Evolutionary conservation across 2,329 filamentous ascomycete genomes (phyloP).

Genomic region (Colletotrichum eleusines): DNA sequence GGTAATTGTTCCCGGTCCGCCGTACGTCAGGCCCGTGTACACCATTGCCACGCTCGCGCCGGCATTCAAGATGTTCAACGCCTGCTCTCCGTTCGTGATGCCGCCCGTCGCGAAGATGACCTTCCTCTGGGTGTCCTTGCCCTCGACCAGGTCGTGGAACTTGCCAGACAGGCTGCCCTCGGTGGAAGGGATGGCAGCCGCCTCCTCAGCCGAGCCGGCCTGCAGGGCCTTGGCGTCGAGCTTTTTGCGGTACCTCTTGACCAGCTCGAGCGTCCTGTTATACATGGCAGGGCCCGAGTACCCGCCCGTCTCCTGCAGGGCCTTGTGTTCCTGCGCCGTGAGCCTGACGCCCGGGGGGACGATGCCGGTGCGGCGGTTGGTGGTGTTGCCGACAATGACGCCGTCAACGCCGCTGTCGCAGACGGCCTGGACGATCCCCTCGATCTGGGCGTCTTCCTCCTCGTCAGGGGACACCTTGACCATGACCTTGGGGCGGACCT

Average conservation of each 20-base stretch:
- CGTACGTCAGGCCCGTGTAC: slow-evolving; percentile 81
- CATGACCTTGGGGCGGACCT: slow-evolving; percentile 85
- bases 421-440: slow-evolving; percentile 89
- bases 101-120: slow-evolving; percentile 95
- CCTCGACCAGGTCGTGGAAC: slow-evolving; percentile 39
- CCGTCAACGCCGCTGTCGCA: slow-evolving; percentile 89
- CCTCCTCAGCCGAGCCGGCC: slow-evolving; percentile 48
- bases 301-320: slow-evolving; percentile 83
- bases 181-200: slow-evolving; percentile 46
- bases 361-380: slow-evolving; percentile 81
- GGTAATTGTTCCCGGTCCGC: slow-evolving; percentile 73
- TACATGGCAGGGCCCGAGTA: slow-evolving; percentile 94
- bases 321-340: slow-evolving; percentile 72
- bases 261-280: slow-evolving; percentile 80
- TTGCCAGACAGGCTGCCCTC: slow-evolving; percentile 50
- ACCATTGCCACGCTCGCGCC: slow-evolving; percentile 93
- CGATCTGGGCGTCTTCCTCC: slow-evolving; percentile 84
- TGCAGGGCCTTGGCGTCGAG: slow-evolving; percentile 67
- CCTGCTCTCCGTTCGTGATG: slow-evolving; percentile 89
- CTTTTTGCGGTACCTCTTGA: slow-evolving; percentile 80
- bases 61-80: slow-evolving; percentile 83
- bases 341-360: slow-evolving; percentile 76
- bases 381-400: slow-evolving; percentile 97
- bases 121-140: slow-evolving; percentile 64
- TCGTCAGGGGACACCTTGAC: slow-evolving; percentile 99